Evolutionary conservation across 805 yeast species (phyloP), one percentile per base, ranked within the genome.

Genomic region (Jamesozyma rosinii): DNA sequence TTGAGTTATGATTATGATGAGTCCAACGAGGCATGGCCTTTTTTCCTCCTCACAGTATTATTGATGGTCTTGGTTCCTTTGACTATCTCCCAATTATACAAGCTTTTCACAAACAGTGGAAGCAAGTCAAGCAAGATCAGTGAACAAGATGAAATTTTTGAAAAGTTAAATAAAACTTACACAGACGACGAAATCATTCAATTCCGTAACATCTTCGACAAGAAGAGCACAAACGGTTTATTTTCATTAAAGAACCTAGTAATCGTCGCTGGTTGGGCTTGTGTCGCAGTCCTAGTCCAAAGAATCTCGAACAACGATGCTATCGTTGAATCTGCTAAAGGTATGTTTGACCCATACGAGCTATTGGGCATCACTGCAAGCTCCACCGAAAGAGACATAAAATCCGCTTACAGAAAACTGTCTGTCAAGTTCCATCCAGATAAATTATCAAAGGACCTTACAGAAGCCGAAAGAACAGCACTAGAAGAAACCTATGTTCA

Each of bases 371-470:
- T 90, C 30, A 71, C 83, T 19, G 71, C 73, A 36, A 69, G 80
- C 30, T 78, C 97, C 9, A 57, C 76, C 10, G 95, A 84, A 40
- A 78, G 76, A 55, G 88, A 82, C 43, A 76, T 92, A 64, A 87
- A 84, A 62, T 70, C 84, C 39, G 81, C 81, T 21, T 92, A 85
- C 67, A 79, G 95, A 66, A 86, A 86, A 66, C 72, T 92, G 41
- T 85, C 97, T 2, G 68, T 90, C 54, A 83, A 81, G 57, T 83
- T 74, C 65, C 99, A 92, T 62, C 99, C 99, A 2, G 99, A 92
- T 66, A 92, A 92, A 65, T 68, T 89, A 47, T 73, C 81, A 33
- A 75, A 78, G 49, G 61, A 77, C 51, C 63, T 79, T 57, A 66
- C 79, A 18, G 78, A 74, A 22, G 75, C 69, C 33, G 85, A 70